These are phyloP conservation scores for Alternaria dauci DNA, from an alignment of 2,329 filamentous ascomycete genomes.

Conservation along the genomic window DNA sequence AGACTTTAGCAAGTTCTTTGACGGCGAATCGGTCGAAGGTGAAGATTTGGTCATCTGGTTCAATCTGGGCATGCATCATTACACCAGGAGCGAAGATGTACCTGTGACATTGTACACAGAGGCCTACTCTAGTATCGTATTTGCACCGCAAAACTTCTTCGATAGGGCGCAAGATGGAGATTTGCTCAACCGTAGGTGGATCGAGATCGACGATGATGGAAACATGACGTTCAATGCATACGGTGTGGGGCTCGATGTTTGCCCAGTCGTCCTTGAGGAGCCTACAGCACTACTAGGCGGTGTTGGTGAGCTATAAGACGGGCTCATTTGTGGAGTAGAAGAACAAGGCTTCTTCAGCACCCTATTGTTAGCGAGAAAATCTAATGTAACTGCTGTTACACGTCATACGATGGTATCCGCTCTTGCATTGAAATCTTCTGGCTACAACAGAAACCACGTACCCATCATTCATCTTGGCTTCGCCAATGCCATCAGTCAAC, in stretches of 20 bases:
- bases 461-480: too few relatives aligned
- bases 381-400: too few relatives aligned
- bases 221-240: conserved; percentile 18
- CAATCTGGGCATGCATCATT: conserved; percentile 60
- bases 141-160: conserved; percentile 13
- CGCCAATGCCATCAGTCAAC: neutral
- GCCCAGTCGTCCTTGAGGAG: conserved; percentile 14
- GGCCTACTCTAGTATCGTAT: conserved; percentile 7
- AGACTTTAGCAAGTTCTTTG: conserved; percentile 54
- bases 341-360: neutral
- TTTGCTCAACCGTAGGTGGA: conserved; percentile 21
- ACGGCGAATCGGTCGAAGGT: conserved; percentile 55
- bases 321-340: neutral
- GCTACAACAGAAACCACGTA: too few relatives aligned
- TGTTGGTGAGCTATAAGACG: neutral
- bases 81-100: conserved; percentile 17
- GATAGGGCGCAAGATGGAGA: conserved; percentile 14
- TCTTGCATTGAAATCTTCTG: too few relatives aligned
- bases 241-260: conserved; percentile 15
- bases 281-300: conserved; percentile 12
- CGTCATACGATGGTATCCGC: too few relatives aligned
- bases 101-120: conserved; percentile 7
- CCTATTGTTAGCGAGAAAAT: neutral
- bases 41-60: conserved; percentile 58
- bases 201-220: conserved; percentile 10